These are phyloP conservation scores for Trypanosoma avium DNA, from an alignment of 208 protist species.

Conservation along the genomic window DNA sequence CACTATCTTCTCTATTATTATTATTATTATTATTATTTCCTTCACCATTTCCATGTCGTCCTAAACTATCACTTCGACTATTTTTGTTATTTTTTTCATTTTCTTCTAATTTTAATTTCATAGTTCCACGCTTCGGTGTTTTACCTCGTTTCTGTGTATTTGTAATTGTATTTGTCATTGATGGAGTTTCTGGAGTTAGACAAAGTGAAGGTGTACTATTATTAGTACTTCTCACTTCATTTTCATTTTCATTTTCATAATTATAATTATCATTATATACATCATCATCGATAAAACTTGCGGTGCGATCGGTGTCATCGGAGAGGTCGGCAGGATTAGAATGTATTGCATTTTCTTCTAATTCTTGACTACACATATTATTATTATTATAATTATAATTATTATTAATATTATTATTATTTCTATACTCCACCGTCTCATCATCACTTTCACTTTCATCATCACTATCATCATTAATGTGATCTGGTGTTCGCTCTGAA, in stretches of 20 bases:
- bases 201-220: neutral
- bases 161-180: neutral
- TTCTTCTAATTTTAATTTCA: no score
- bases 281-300: slow-evolving; percentile 33
- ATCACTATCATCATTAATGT: neutral
- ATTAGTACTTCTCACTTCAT: neutral
- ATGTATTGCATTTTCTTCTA: no score
- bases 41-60: neutral
- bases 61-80: slow-evolving; percentile 6
- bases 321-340: neutral
- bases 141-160: slow-evolving; percentile 9
- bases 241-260: neutral
- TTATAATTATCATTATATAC: slow-evolving; percentile 17
- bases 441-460: neutral
- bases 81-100: no score
- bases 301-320: slow-evolving; percentile 35
- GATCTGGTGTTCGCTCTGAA: neutral
- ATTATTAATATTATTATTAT: neutral
- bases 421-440: neutral
- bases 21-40: neutral
- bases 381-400: neutral
- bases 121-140: neutral
- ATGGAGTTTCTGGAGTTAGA: neutral
- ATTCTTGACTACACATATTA: neutral
- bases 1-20: slow-evolving; percentile 32